A percentile compares a stretch with the other conserved stretches of the same genome.
These are phyloP conservation scores for Elasticomyces elasticus DNA, from an alignment of 495 filamentous ascomycete species.

Conservation along the genomic window DNA sequence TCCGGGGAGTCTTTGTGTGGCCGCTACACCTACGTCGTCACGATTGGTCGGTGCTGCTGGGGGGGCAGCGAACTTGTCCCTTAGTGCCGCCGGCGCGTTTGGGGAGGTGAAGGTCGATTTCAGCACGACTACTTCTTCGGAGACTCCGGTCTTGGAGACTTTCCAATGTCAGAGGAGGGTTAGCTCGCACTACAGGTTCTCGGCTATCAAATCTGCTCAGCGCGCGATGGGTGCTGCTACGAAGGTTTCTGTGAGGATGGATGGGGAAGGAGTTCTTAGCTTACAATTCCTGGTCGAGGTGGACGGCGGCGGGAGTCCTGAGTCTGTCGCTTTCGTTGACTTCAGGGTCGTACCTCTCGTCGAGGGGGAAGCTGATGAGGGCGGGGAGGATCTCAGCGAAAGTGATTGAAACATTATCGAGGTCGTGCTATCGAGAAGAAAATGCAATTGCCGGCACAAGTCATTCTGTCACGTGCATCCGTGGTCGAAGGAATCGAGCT, in stretches of 20 bases:
- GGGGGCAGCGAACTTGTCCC: conserved; percentile 64
- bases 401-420: no score
- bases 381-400: conserved; percentile 28
- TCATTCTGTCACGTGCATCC: no score
- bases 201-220: conserved; percentile 67
- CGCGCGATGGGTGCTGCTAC: conserved; percentile 83
- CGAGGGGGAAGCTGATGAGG: conserved; percentile 48
- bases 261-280: conserved; percentile 80
- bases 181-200: conserved; percentile 65
- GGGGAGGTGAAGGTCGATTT: conserved; percentile 81
- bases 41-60: no score
- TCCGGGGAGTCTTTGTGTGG: conserved; percentile 52
- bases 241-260: conserved; percentile 84
- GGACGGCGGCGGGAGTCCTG: conserved; percentile 33
- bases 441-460: no score
- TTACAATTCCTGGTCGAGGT: conserved; percentile 94
- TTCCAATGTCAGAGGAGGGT: conserved; percentile 47
- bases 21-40: conserved; percentile 35
- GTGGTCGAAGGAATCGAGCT: no score
- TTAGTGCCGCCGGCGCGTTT: conserved; percentile 63
- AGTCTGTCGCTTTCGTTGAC: conserved; percentile 59
- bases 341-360: conserved; percentile 67
- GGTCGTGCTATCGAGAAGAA: no score
- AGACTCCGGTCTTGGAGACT: conserved; percentile 52
- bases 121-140: conserved; percentile 34